Evolutionary conservation across 495 filamentous ascomycete genomes (phyloP), one percentile per base, ranked within the genome.

Genomic region (Talaromyces proteolyticus): DNA sequence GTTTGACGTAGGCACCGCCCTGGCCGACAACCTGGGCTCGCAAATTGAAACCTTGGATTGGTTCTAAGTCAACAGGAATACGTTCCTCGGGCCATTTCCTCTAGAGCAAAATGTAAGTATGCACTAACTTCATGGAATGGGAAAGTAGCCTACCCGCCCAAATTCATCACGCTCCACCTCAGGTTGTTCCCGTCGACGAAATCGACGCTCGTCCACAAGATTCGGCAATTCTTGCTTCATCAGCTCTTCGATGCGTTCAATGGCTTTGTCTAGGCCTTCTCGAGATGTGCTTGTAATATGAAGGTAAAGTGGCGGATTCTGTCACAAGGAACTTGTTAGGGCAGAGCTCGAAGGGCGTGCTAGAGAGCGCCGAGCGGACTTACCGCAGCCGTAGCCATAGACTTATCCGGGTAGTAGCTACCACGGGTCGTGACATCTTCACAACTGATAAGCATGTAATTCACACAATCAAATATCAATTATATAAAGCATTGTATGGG

Each of bases 371-470:
- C 34, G 34, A 17, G 11, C 43, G 22, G 37, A 79, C 87, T 72
- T 81, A 96, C 93, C 57, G 87, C 75, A 14, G 92, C 83, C 4
- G 90, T 96, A 6, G 93, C 88, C 91, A 97, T 92, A 70, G 80
- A 94, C 70, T 96, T 96, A 68, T 98, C 93, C 0, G 93, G 93
- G 59, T 91, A 95, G 61, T 96, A 98, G 52, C 82, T 88, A 67
- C 93, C 93, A 67, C 92, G 86, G 37, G 93, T 96, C 19, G 93
- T 97, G 79, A 98, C 91, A 95, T 98, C 93, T 98, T 96, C 63
- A 69, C 64, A 80, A 61, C 64, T 63, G 49, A 84, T 86, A 73
- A 86, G 80, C 74, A 73, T 72, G 62, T 64, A 70, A 79, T 70
- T 73, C 73, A 63, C 74, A 60, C 51, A 69, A 69, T 69, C 48